Evolutionary conservation across 116 monocot species (phyloP), one percentile per base, ranked within the genome.

Genomic region (Iris pallida): DNA sequence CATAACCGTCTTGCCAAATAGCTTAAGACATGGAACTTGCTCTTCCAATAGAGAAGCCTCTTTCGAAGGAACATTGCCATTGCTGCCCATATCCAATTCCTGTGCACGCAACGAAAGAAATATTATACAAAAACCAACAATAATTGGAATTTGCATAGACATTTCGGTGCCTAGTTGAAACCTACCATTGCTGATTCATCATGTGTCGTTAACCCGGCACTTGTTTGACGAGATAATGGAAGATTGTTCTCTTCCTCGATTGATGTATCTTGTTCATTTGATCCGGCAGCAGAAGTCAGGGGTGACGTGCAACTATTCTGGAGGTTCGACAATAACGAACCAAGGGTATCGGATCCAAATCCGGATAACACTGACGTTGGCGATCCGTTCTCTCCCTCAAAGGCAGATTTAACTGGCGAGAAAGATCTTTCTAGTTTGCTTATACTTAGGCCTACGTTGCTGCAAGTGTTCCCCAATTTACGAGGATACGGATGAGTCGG

Each of bases 401-500:
- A 76, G n/a, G 57, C 44, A 16, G 77, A 12, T 19, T 48, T 13
- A 12, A 42, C 44, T 2, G 66, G 53, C 55, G 68, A 47, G 9
- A 46, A 65, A 56, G 64, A 19, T 57, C 65, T 71, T 9, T 66
- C 41, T 16, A 57, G 44, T 18, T 66, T 68, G 9, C 72, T 69
- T 17, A 75, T 41, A 51, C 46, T 14, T 0, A 55, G 44, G 12
- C 68, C 63, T 13, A 14, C 72, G 13, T 78, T 78, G 43, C 30
- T 45, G 20, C 65, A 55, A 19, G 66, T 20, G 42, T 51, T 42
- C 5, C 74, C 79, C 63, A 72, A 71, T 45, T 92, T 92, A 7
- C 92, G 92, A 41, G 92, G 92, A 65, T 92, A 92, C 0, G 92
- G 92, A 54, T 83, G 83, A 6, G 46, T 13, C 7, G 88, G 92